Evolutionary conservation across 495 filamentous ascomycete genomes (phyloP), one percentile per base, ranked within the genome.

Genomic region (Lichina pygmaea): DNA sequence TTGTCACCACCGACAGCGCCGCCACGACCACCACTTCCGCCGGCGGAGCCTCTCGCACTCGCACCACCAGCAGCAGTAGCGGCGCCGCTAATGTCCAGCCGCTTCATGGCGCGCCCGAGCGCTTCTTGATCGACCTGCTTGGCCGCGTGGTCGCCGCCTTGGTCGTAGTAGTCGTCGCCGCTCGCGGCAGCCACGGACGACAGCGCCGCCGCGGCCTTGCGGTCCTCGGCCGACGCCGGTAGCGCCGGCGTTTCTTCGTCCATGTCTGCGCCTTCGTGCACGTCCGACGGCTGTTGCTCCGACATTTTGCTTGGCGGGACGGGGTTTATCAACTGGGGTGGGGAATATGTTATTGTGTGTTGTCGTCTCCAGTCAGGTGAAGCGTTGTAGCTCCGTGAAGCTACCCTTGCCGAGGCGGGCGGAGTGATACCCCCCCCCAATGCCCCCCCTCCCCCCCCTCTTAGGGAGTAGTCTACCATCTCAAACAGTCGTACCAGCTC

Each of bases 121-220:
- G 84, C 86, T 51, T 89, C 84, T 44, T 80, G 70, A 52, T 92
- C 81, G 50, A 80, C 72, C 33, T 77, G 62, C 39, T 58, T 58
- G 0, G 61, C 58, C 7, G 62, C 55, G n/a, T 63, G 62, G 7
- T 70, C 65, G 36, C 55, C 40, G 9, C 44, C 48, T 12, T 36
- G 37, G 13, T 51, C 45, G 13, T 39, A 11, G 10, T 39, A 11
- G 36, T 39, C 36, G 6, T 47, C 43, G 39, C 61, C 78, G 46
- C 74, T 75, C 48, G 60, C 62, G 30, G 69, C 58, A 51, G 86
- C 77, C 45, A 93, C 77, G 46, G 73, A 72, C 49, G 72, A 75
- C 53, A 92, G 73, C 13, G 86, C 85, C 30, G 81, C 82, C 47
- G 83, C 83, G 16, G 86, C 81, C 61, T 89, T 92, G 58, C 83